A percentile compares a stretch with the other conserved stretches of the same genome.
phyloP scores from a whole-genome alignment of 1,284 basidiomycete species.

The Hymenochaete sp. region DNA sequence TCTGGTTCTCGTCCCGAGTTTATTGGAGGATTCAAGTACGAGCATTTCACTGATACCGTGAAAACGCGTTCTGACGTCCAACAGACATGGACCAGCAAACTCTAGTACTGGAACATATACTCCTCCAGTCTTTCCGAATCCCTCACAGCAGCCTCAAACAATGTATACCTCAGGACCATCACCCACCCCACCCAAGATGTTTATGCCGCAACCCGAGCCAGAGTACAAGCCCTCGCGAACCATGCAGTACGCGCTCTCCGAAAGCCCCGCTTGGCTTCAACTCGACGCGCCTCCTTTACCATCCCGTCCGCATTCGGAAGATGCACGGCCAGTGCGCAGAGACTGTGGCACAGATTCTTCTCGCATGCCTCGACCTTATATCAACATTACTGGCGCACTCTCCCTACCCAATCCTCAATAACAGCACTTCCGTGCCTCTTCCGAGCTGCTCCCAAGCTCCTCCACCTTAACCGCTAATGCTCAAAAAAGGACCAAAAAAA shows the following conservation, averaged over 20 bases:
- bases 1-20: slow-evolving; percentile 7
- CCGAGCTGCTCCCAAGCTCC: slow-evolving; percentile 22
- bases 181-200: slow-evolving; percentile 29
- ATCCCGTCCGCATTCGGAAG: slow-evolving; percentile 8
- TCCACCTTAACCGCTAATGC: too few species aligned
- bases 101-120: slow-evolving; percentile 7
- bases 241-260: slow-evolving; percentile 49
- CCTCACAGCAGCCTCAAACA: neutral
- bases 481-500: too few species aligned
- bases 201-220: slow-evolving; percentile 32
- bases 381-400: neutral
- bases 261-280: neutral
- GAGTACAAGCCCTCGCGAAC: slow-evolving; percentile 36
- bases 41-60: neutral
- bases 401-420: neutral
- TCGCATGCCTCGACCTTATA: neutral
- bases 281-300: slow-evolving; percentile 19
- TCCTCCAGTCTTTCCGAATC: slow-evolving; percentile 9
- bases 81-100: slow-evolving; percentile 12
- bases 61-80: too few species aligned
- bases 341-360: too few species aligned
- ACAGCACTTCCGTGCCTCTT: slow-evolving; percentile 19
- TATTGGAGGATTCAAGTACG: slow-evolving; percentile 17
- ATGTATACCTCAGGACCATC: slow-evolving; percentile 22
- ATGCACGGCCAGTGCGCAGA: too few species aligned